Conservation (phyloP, 75 land plant genomes). For the Sequoia sempervirens region DNA sequence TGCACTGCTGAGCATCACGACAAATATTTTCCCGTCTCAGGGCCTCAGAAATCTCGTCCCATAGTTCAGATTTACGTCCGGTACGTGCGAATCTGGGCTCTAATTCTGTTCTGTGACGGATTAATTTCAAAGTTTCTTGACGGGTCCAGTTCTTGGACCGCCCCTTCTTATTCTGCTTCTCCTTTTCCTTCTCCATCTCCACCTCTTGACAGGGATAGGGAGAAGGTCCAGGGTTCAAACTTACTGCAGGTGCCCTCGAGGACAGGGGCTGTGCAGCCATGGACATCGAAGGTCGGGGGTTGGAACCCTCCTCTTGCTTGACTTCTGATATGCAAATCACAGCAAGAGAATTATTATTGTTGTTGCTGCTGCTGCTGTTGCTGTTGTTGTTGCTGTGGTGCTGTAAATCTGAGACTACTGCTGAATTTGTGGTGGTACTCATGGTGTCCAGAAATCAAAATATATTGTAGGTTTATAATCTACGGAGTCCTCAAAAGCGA, state of each 20-base stretch:
- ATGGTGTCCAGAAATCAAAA: slow-evolving; percentile 1
- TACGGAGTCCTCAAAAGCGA: not conserved
- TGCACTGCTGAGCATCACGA: slow-evolving; percentile 47
- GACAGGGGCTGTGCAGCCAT: not conserved
- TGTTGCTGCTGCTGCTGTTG: not conserved
- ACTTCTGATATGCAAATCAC: not conserved
- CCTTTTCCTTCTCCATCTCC: slow-evolving; percentile 12
- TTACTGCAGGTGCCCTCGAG: not conserved
- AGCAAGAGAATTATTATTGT: not conserved
- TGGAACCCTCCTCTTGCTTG: not conserved
- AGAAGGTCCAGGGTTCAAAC: not conserved
- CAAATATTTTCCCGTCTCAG: slow-evolving; percentile 23
- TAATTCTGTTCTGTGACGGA: slow-evolving; percentile 22
- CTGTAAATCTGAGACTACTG: not conserved
- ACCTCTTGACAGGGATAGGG: not conserved
- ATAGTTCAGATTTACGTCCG: slow-evolving; percentile 44
- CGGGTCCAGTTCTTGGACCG: slow-evolving; percentile 55
- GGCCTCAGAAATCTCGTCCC: slow-evolving; percentile 45
- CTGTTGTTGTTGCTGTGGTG: not conserved
- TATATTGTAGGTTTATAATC: not conserved
- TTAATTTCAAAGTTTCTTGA: slow-evolving; percentile 37
- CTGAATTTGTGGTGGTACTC: not conserved
- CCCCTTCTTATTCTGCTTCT: slow-evolving; percentile 23
- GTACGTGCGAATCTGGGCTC: slow-evolving; percentile 34
- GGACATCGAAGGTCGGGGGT: not conserved